Evolutionary conservation across 768 basidiomycete species (phyloP).

Genomic region (Tubosaeta sp.): DNA sequence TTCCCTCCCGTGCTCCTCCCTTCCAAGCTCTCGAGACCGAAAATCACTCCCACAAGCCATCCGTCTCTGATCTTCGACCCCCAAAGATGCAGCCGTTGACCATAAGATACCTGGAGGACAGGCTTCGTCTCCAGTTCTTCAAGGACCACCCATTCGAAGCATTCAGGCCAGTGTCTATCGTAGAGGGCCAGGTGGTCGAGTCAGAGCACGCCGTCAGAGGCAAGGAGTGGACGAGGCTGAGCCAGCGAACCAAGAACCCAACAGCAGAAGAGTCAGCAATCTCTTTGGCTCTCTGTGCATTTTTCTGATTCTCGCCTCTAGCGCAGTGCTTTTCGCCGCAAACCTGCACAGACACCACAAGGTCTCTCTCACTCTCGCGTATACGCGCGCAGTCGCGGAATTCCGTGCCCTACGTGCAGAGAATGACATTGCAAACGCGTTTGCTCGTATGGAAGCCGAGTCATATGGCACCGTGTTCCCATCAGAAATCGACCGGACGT

Average conservation of each 20-base stretch:
- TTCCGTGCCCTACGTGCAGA: constrained; percentile 87
- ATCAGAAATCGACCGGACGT: constrained; percentile 57
- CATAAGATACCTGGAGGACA: constrained; percentile 80
- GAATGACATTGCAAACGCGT: constrained; percentile 68
- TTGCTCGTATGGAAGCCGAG: constrained; percentile 80
- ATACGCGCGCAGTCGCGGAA: constrained; percentile 72
- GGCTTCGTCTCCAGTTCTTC: constrained; percentile 87
- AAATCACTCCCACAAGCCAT: constrained; percentile 19
- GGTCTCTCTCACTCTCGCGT: constrained; percentile 71
- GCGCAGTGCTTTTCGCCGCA: constrained; percentile 75
- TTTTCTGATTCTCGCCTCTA: constrained; percentile 31
- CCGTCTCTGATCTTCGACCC: constrained; percentile 28
- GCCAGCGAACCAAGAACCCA: constrained; percentile 80
- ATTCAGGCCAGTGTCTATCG: constrained; percentile 71
- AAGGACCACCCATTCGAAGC: constrained; percentile 95
- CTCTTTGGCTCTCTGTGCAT: not conserved
- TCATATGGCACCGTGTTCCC: constrained; percentile 65
- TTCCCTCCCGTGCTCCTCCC: constrained; percentile 73
- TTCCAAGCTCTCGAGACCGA: constrained; percentile 42
- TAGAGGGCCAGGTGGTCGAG: constrained; percentile 63
- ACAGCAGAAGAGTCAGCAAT: constrained; percentile 81
- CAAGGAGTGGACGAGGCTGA: constrained; percentile 67
- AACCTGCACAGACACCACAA: constrained; percentile 68
- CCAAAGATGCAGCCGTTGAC: constrained; percentile 47
- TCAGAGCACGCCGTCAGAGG: constrained; percentile 56